Evolutionary conservation across 2,329 filamentous ascomycete genomes (phyloP).

Genomic region (Endoconidiophora laricicola): DNA sequence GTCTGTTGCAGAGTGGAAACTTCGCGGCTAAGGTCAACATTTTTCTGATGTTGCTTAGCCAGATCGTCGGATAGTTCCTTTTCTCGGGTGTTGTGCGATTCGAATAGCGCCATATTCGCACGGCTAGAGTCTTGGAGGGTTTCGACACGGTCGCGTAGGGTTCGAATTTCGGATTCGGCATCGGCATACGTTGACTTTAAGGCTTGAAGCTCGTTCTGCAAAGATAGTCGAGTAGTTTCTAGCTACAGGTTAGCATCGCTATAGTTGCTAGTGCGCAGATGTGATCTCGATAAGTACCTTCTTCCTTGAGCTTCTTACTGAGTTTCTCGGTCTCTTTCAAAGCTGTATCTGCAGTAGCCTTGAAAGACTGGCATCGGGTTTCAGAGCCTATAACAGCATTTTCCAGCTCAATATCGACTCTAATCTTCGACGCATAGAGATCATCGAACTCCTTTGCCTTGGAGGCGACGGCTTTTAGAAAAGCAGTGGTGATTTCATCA

Average conservation of each 20-base stretch:
- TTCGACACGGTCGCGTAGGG: constrained; percentile 65
- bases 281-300: constrained; percentile 40
- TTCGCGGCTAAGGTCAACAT: constrained; percentile 67
- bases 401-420: constrained; percentile 82
- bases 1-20: constrained; percentile 67
- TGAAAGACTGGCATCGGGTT: constrained; percentile 65
- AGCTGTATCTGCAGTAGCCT: constrained; percentile 65
- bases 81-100: constrained; percentile 76
- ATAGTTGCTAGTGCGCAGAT: background rate
- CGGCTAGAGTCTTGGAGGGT: constrained; percentile 84
- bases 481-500: constrained; percentile 55
- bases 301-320: constrained; percentile 61
- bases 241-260: constrained; percentile 5
- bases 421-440: constrained; percentile 73
- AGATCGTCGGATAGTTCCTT: constrained; percentile 76
- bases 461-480: constrained; percentile 56
- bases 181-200: constrained; percentile 60
- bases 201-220: constrained; percentile 68
- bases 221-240: constrained; percentile 60
- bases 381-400: constrained; percentile 74
- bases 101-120: constrained; percentile 74
- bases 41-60: constrained; percentile 75
- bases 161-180: constrained; percentile 58
- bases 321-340: constrained; percentile 71
- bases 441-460: constrained; percentile 75